Evolutionary conservation across 73 alveolate species (phyloP), one percentile per base, ranked within the genome.

Genomic region (Durusdinium trenchii): DNA sequence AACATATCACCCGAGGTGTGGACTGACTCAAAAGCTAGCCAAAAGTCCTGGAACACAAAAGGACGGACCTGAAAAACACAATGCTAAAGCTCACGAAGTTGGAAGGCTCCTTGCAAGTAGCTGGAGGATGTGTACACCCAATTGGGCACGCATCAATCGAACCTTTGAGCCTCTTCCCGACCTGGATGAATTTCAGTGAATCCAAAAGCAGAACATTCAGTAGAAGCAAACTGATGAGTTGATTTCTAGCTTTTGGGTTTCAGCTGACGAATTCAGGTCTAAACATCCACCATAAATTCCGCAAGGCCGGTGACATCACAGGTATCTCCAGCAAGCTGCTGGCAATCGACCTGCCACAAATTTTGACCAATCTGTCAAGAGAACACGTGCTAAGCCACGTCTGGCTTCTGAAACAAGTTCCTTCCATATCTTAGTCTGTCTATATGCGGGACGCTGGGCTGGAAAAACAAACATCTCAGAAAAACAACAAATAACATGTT

Each of bases 41-140:
- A 91, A 18, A 91, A 91, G 89, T 91, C 98, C 98, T 91, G 85
- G n/a, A n/a, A n/a, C n/a, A n/a, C n/a, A n/a, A n/a, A n/a, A n/a
- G n/a, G n/a, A n/a, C n/a, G n/a, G n/a, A n/a, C n/a, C n/a, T n/a
- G n/a, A n/a, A n/a, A n/a, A n/a, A n/a, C n/a, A n/a, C n/a, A n/a
- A n/a, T n/a, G n/a, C n/a, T n/a, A n/a, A n/a, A n/a, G n/a, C n/a
- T n/a, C n/a, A n/a, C n/a, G n/a, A n/a, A n/a, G n/a, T n/a, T n/a
- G n/a, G n/a, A n/a, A n/a, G n/a, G 64, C 64, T 54, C 84, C 84
- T 78, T 78, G 89, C 89, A 78, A 12, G 7, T 30, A 7, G 43
- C 28, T 35, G 43, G 89, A 78, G 89, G 38, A 35, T 78, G 64
- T 18, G 89, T 20, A 50, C 89, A 78, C 35, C 89, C 89, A 38